Percentiles rank a stretch among this genome's conserved stretches.
Evolutionary conservation across 1,284 basidiomycete genomes (phyloP).

Genomic region (Bondarzewia mesenterica): DNA sequence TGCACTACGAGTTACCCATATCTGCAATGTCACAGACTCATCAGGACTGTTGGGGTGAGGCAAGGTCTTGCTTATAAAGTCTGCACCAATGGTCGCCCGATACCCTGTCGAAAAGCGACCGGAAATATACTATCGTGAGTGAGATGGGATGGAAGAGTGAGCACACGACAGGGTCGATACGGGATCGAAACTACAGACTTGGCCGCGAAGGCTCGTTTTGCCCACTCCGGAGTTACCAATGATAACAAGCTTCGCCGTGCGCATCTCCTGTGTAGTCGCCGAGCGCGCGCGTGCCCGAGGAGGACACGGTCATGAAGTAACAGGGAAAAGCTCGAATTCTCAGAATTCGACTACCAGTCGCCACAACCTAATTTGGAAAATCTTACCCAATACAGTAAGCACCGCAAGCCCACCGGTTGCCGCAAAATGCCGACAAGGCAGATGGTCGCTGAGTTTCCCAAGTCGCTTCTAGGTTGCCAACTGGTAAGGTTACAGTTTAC

Average conservation of each 20-base stretch:
- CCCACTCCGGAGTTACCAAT: constrained; percentile 73
- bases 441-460: too few relatives aligned
- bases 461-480: too few relatives aligned
- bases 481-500: too few relatives aligned
- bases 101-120: constrained; percentile 68
- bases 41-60: constrained; percentile 47
- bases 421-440: too few relatives aligned
- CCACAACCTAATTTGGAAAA: too few relatives aligned
- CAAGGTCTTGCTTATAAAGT: constrained; percentile 70
- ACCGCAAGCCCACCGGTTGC: too few relatives aligned
- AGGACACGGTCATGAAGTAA: too few relatives aligned
- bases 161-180: neutral
- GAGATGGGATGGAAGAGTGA: constrained; percentile 3
- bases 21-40: constrained; percentile 59
- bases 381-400: too few relatives aligned
- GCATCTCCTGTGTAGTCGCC: too few relatives aligned
- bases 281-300: too few relatives aligned
- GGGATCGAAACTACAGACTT: constrained; percentile 35
- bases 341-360: too few relatives aligned
- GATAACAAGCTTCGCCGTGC: constrained; percentile 68
- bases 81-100: constrained; percentile 76
- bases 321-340: too few relatives aligned
- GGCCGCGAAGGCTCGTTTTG: constrained; percentile 64
- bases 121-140: constrained; percentile 53
- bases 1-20: constrained; percentile 52